Conservation (phyloP, 352 stramenopile genomes). For the Globisporangium nunn region DNA sequence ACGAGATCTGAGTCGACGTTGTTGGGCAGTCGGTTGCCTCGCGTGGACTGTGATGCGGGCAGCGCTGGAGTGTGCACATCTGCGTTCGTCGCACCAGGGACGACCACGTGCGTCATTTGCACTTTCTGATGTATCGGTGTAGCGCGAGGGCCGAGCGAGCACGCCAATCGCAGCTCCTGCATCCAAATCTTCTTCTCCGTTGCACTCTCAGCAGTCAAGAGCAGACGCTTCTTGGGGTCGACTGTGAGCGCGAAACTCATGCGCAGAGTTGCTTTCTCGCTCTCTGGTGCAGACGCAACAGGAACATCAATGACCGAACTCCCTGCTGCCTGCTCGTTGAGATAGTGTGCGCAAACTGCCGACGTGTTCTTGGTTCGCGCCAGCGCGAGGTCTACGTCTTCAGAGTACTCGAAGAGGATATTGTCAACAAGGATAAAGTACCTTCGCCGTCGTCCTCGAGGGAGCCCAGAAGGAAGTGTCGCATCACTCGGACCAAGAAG, state of each 20-base stretch:
- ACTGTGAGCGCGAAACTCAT: slow-evolving; percentile 36
- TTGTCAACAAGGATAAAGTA: slow-evolving; percentile 29
- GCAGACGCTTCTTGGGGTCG: slow-evolving; percentile 11
- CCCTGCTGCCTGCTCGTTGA: slow-evolving; percentile 8
- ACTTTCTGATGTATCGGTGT: slow-evolving; percentile 6
- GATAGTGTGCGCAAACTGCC: slow-evolving; percentile 12
- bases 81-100: not conserved
- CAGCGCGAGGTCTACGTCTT: slow-evolving; percentile 23
- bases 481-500: not conserved
- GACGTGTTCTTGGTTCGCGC: not conserved
- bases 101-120: not conserved
- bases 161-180: slow-evolving; percentile 21
- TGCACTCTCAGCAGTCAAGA: slow-evolving; percentile 31
- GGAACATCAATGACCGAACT: slow-evolving; percentile 14
- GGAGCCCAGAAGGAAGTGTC: slow-evolving; percentile 10
- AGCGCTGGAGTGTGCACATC: not conserved
- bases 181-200: slow-evolving; percentile 52
- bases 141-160: slow-evolving; percentile 3
- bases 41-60: too few species aligned
- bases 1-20: slow-evolving; percentile 16
- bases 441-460: slow-evolving; percentile 17
- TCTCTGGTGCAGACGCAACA: slow-evolving; percentile 3
- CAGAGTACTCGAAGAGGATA: slow-evolving; percentile 26
- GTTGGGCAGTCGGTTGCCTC: not conserved
- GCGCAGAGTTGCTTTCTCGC: slow-evolving; percentile 14